Base-by-base conservation (phyloP, 257 asterid species). In the Dorcoceras hygrometricum region DNA sequence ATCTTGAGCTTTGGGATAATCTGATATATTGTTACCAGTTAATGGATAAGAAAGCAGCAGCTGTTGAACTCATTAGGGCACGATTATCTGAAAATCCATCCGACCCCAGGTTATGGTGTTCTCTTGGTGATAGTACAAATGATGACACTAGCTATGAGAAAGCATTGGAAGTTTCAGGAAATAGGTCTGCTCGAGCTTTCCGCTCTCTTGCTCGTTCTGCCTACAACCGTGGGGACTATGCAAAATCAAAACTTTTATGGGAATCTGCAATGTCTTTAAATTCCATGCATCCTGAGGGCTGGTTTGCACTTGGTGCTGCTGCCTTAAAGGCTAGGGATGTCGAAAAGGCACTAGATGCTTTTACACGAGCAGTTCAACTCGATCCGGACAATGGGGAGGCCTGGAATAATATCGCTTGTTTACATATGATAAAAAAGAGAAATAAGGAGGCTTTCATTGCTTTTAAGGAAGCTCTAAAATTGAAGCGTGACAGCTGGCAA, bases 381-480 rank as follows among this genome's bases (percentile, higher is more conserved):
- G 99, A 93, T 74, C 99, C 99, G 48, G 99, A 93, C 67, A 88
- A 90, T 72, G 97, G 97, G 48, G 97, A 93, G 78, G 97, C 99
- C 63, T 93, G 99, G 99, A 93, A 93, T 75, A 93, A 93, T 65
- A 81, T 93, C 59, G 97, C 97, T 66, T 93, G 96, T 72, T 70
- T 93, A 67, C 99, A 93, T 64, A 86, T 82, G 96, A 71, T 89
- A 19, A 93, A 90, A 74, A 85, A 86, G 82, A 83, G 82, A 77
- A 88, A 70, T 77, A 90, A 85, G 78, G 95, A 86, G 78, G 70
- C 99, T 57, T 90, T 86, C 71, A 78, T 93, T 76, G 99, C 99
- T n/a, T 90, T 93, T 65, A 90, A 83, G 87, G 97, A 93, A 77
- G 99, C 99, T 11, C 73, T 93, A 58, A 93, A 93, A 76, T 79